Evolutionary conservation across 2,329 filamentous ascomycete genomes (phyloP).

Genomic region (Apiospora saccharicola): DNA sequence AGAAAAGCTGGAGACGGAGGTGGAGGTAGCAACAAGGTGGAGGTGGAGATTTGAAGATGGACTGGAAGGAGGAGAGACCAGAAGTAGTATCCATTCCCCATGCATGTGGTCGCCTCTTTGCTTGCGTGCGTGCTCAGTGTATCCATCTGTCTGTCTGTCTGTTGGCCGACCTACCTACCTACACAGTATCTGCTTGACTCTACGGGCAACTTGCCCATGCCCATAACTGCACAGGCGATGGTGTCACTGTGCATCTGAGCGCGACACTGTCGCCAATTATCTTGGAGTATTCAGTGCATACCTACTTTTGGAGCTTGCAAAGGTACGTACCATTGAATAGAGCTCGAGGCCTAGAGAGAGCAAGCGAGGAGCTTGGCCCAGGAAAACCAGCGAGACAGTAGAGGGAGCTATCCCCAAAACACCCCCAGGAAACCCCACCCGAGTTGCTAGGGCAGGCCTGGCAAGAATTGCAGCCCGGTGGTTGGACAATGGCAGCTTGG

Average conservation of each 20-base stretch:
- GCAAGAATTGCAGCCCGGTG: not conserved
- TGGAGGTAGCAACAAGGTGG: conserved; percentile 11
- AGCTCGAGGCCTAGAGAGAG: not conserved
- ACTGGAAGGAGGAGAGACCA: not conserved
- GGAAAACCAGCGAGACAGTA: not conserved
- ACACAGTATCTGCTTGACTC: not conserved
- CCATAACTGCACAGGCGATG: not conserved
- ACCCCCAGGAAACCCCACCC: not conserved
- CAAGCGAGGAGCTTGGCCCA: not conserved
- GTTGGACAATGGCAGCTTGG: not conserved
- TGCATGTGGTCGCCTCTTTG: conserved; percentile 5
- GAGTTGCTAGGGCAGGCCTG: conserved; percentile 1
- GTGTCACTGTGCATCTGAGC: conserved; percentile 5
- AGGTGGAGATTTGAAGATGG: conserved; percentile 14
- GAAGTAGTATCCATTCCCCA: conserved; percentile 12
- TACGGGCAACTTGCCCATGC: no score
- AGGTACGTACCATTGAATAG: conserved; percentile 1
- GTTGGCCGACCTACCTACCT: not conserved
- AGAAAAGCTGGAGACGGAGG: conserved; percentile 17
- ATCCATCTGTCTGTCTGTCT: not conserved
- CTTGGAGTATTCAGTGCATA: not conserved
- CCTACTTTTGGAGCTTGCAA: not conserved
- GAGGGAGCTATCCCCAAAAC: not conserved
- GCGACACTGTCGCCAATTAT: not conserved
- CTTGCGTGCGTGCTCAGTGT: not conserved